Base-by-base conservation (phyloP, 1,284 basidiomycete species). In the Cryptococcus sp. region DNA sequence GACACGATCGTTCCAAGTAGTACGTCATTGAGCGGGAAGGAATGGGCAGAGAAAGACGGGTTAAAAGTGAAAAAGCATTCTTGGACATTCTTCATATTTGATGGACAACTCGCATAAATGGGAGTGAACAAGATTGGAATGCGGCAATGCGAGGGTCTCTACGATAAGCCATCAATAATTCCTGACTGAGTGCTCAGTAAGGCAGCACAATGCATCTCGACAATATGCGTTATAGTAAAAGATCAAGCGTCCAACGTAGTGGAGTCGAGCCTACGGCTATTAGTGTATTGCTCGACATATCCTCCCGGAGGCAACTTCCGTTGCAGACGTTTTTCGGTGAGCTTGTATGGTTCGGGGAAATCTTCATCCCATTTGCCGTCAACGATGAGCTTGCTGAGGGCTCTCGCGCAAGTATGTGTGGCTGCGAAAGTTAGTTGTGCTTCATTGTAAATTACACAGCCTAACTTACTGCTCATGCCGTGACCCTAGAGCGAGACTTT, bases 11-110 rank as follows among this genome's bases (percentile, higher is more conserved):
- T 61, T 3, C 75, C 73, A 1, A 58, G 37, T 4, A 54, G 64
- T 5, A 58, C 59, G 3, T 54, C 61, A 29, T 29, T 61, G 10
- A 26, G 47, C 29, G 65, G 49, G 3, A 54, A 52, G 20, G 70
- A 68, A 23, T 71, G 69, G 72, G 19, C 37, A 6, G 57, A 53
- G 13, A 44, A 40, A 13, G 38, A 63, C 20, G 57, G 59, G 10
- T 58, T 58, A 26, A 58, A 52, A 8, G 66, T 75, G 6, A 47
- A 57, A 52, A 70, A 72, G 59, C 73, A 76, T 52, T 76, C 74
- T 26, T 76, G 74, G 74, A 40, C 59, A 40, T 72, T 76, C 63
- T 62, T 73, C 50, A 64, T 72, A 23, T 61, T 72, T 37, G 61
- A 69, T 19, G 59, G 54, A 16, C 5, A 34, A 34, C 29, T 34